These are phyloP conservation scores for Coelastrella sp. DNA, from an alignment of 139 green algal species.

Conservation along the genomic window DNA sequence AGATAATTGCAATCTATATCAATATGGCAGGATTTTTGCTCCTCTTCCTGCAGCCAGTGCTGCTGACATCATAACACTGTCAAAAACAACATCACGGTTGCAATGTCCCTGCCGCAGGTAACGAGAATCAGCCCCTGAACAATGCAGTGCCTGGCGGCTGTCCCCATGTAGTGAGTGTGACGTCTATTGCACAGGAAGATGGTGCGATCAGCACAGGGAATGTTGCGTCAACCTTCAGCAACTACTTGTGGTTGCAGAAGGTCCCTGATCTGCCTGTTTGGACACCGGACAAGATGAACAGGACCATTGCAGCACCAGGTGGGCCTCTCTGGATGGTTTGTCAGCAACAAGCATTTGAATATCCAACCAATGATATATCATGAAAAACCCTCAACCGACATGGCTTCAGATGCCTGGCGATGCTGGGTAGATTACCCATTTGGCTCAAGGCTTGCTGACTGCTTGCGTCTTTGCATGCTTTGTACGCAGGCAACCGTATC, in stretches of 20 bases:
- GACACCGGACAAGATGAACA: conserved; percentile 6
- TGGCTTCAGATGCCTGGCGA: no score
- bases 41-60: no score
- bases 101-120: not conserved
- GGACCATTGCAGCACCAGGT: conserved; percentile 30
- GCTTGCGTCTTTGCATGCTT: not conserved
- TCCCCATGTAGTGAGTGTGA: not conserved
- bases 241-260: conserved; percentile 8
- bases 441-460: no score
- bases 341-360: not conserved
- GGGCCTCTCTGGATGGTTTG: not conserved
- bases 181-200: not conserved
- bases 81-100: no score
- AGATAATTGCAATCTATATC: no score
- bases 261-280: not conserved
- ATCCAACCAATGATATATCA: no score
- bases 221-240: not conserved
- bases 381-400: no score
- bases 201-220: not conserved
- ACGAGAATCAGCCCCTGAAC: conserved; percentile 11
- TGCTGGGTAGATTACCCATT: no score
- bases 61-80: not conserved
- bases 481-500: not conserved
- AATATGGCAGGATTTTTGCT: no score
- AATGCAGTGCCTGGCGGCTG: not conserved